These are phyloP conservation scores for Yamadazyma diddensiae DNA, from an alignment of 1,139 yeast genomes.

Conservation along the genomic window DNA sequence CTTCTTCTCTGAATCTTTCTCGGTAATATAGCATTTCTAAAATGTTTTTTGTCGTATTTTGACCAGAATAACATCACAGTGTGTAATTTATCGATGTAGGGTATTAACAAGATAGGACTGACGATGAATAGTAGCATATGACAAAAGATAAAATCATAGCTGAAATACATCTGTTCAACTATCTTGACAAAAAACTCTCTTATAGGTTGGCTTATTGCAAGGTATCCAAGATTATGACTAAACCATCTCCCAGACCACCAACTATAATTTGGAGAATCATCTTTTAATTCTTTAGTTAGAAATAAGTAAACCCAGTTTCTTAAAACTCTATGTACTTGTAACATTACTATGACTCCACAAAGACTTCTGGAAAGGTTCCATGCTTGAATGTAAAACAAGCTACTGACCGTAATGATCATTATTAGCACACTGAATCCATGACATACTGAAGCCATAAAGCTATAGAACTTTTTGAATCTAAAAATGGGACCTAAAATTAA, in stretches of 20 bases:
- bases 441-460: slow-evolving; percentile 47
- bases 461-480: slow-evolving; percentile 27
- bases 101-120: slow-evolving; percentile 62
- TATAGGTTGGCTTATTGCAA: slow-evolving; percentile 58
- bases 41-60: slow-evolving; percentile 23
- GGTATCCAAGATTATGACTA: slow-evolving; percentile 56
- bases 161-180: slow-evolving; percentile 65
- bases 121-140: slow-evolving; percentile 61
- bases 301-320: slow-evolving; percentile 32
- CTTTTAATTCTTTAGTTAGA: slow-evolving; percentile 59
- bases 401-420: slow-evolving; percentile 45
- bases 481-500: slow-evolving; percentile 42
- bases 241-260: slow-evolving; percentile 93
- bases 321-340: slow-evolving; percentile 54
- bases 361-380: slow-evolving; percentile 59
- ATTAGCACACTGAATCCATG: slow-evolving; percentile 39
- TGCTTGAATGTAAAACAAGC: slow-evolving; percentile 61
- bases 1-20: slow-evolving; percentile 18
- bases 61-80: slow-evolving; percentile 38
- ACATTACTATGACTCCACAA: slow-evolving; percentile 54
- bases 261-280: slow-evolving; percentile 56
- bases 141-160: slow-evolving; percentile 68
- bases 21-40: slow-evolving; percentile 26
- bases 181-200: slow-evolving; percentile 68
- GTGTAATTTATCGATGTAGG: slow-evolving; percentile 50